A percentile compares a stretch with the other conserved stretches of the same genome.
Evolutionary conservation across 495 filamentous ascomycete genomes (phyloP).

Genomic region (Podospora sp.): DNA sequence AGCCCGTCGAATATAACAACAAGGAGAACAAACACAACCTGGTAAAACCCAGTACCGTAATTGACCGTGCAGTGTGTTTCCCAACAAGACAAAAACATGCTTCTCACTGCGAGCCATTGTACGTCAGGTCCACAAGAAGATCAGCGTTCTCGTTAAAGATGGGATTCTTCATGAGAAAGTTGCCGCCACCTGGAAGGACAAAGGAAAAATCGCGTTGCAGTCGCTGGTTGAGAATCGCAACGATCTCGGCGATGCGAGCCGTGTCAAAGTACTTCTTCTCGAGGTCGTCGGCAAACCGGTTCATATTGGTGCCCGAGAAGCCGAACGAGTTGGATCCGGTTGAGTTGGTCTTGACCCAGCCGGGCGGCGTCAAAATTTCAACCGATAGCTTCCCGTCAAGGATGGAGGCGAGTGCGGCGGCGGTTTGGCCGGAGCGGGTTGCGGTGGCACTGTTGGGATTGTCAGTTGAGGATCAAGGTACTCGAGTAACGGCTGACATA

Average conservation of each 20-base stretch:
- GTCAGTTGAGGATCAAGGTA: background rate
- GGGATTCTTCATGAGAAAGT: background rate
- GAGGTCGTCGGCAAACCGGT: background rate
- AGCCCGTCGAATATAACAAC: no score
- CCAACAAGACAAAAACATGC: no score
- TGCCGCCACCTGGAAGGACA: background rate
- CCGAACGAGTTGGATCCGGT: background rate
- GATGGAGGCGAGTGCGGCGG: background rate
- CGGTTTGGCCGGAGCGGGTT: background rate
- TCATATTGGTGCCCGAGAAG: background rate
- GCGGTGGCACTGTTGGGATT: background rate
- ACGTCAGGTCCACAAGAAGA: background rate
- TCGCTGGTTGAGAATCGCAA: background rate
- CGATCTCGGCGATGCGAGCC: background rate
- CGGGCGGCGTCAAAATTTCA: background rate
- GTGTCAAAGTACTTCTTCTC: background rate
- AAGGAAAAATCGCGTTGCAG: background rate
- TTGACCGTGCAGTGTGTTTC: no score
- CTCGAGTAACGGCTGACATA: no score
- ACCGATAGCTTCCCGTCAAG: background rate
- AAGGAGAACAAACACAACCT: no score
- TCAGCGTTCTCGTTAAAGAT: background rate
- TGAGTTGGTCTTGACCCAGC: background rate
- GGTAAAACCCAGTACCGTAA: no score
- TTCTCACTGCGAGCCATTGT: background rate